Evolutionary conservation across 78 protist species (phyloP).

Genomic region (Mastigamoeba balamuthi): DNA sequence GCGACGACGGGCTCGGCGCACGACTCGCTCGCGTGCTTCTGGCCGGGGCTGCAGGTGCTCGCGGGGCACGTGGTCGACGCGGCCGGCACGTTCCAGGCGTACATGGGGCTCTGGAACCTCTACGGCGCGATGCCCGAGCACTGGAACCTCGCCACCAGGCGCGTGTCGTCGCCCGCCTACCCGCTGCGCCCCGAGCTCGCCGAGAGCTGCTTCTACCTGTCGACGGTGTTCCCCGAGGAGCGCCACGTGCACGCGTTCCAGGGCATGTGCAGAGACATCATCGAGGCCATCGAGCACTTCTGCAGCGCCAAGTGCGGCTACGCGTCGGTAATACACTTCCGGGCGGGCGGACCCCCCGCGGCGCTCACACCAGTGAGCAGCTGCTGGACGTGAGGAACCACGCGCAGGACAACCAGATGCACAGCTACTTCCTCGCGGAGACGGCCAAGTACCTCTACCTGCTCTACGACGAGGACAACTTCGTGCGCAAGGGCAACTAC

Average conservation of each 20-base stretch:
- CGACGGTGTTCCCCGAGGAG: background rate
- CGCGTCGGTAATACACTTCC: background rate
- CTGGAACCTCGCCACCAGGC: constrained; percentile 4
- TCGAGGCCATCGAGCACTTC: background rate
- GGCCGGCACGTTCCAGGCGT: constrained; percentile 1
- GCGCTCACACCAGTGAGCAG: constrained; percentile 8
- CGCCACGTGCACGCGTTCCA: background rate
- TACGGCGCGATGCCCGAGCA: constrained; percentile 73
- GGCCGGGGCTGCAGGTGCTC: constrained; percentile 72
- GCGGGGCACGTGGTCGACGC: constrained; percentile 41
- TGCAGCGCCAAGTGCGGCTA: constrained; percentile 47
- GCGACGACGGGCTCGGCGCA: background rate
- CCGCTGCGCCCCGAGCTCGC: constrained; percentile 85
- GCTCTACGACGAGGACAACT: constrained; percentile 39
- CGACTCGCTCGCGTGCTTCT: constrained; percentile 35
- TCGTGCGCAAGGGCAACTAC: background rate
- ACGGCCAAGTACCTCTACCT: constrained; percentile 83
- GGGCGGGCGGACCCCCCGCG: background rate
- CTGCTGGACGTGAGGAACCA: constrained; percentile 39
- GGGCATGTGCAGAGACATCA: background rate
- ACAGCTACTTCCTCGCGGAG: constrained; percentile 82
- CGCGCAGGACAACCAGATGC: constrained; percentile 61
- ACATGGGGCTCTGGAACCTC: constrained; percentile 41
- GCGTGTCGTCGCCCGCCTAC: constrained; percentile 10
- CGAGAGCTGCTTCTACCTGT: constrained; percentile 64